These are phyloP conservation scores for Neurospora sp. DNA, from an alignment of 495 filamentous ascomycete genomes.

Conservation along the genomic window DNA sequence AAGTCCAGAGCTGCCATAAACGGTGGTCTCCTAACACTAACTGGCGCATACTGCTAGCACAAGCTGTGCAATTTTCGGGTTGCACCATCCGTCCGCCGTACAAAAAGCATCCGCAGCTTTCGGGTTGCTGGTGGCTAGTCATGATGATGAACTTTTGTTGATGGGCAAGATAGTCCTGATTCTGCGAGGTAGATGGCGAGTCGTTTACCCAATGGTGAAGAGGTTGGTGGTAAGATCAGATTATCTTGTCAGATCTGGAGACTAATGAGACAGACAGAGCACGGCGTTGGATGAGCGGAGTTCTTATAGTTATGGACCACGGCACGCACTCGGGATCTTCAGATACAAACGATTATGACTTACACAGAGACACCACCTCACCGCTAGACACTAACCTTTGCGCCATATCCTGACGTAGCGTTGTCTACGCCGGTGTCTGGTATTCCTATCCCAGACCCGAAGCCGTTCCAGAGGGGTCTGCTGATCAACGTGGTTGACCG, in stretches of 20 bases:
- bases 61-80: neutral
- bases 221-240: neutral
- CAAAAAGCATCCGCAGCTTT: neutral
- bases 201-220: neutral
- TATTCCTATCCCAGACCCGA: slow-evolving; percentile 5
- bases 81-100: neutral
- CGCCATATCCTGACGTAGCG: neutral
- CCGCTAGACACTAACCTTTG: slow-evolving; percentile 10
- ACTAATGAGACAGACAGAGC: neutral
- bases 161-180: neutral
- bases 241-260: neutral
- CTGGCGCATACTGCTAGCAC: neutral
- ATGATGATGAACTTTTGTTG: neutral
- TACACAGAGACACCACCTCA: slow-evolving; percentile 4
- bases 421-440: slow-evolving; percentile 6
- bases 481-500: slow-evolving; percentile 16
- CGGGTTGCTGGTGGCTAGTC: neutral
- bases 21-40: neutral
- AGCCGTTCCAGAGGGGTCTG: slow-evolving; percentile 13
- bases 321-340: slow-evolving; percentile 5
- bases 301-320: slow-evolving; percentile 7
- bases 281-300: neutral
- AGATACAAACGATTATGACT: slow-evolving; percentile 2
- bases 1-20: neutral
- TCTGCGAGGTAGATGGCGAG: neutral